phyloP scores from a whole-genome alignment of 768 basidiomycete species.

The Macrocybe gigantea region DNA sequence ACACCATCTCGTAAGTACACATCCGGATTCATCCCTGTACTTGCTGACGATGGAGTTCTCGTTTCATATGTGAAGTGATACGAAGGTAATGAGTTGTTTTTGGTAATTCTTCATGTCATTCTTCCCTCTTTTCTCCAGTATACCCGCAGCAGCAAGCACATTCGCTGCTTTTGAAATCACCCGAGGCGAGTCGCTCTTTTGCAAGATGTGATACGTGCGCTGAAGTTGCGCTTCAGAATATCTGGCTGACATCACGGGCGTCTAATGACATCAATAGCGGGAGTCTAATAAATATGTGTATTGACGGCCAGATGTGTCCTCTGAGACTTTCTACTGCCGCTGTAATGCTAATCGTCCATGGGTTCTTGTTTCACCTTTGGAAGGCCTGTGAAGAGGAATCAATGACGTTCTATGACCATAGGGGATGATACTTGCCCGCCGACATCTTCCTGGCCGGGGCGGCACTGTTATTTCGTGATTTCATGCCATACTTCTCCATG shows the following conservation, averaged over 20 bases:
- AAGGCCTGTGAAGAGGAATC: no score
- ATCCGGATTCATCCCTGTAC: not conserved
- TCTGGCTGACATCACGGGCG: constrained; percentile 27
- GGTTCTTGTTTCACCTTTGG: no score
- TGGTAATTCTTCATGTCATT: not conserved
- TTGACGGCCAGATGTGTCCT: no score
- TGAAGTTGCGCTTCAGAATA: constrained; percentile 23
- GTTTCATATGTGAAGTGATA: not conserved
- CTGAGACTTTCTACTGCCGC: no score
- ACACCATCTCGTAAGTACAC: constrained; percentile 66
- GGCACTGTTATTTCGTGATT: no score
- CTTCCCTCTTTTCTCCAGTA: constrained; percentile 37
- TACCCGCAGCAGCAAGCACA: constrained; percentile 87
- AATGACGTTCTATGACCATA: no score
- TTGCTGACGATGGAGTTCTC: not conserved
- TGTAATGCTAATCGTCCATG: no score
- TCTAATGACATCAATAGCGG: constrained; percentile 10
- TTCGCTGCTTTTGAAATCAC: constrained; percentile 88
- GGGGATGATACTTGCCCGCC: no score
- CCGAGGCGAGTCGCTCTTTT: constrained; percentile 43
- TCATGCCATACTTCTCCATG: no score
- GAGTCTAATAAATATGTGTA: no score
- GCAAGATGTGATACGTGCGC: not conserved
- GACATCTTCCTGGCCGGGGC: no score
- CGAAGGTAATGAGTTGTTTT: constrained; percentile 60